Evolutionary conservation across 495 filamentous ascomycete species (phyloP).

Genomic region (Penicillium waksmanii): DNA sequence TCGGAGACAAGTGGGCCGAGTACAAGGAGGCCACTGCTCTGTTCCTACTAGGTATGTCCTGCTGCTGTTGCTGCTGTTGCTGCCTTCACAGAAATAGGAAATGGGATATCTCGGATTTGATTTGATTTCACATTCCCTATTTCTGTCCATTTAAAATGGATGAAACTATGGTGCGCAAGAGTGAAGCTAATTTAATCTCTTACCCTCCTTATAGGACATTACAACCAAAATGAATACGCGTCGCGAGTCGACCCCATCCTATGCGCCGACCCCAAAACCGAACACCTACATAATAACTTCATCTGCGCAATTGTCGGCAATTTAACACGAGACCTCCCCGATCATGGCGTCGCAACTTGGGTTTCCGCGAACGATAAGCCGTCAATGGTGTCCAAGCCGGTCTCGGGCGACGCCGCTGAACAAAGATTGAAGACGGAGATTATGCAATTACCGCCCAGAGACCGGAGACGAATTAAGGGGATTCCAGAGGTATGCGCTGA

Average conservation of each 20-base stretch:
- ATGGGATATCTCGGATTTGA: no score
- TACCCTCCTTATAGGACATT: constrained; percentile 59
- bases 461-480: constrained; percentile 85
- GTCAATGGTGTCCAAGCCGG: constrained; percentile 74
- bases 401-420: constrained; percentile 87
- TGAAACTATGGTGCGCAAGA: constrained; percentile 3
- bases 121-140: background rate
- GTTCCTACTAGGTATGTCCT: constrained; percentile 77
- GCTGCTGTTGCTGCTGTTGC: background rate
- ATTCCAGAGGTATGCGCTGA: constrained; percentile 57
- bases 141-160: background rate
- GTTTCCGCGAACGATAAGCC: constrained; percentile 96
- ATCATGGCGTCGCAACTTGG: constrained; percentile 91
- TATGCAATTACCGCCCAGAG: constrained; percentile 86
- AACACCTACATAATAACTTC: constrained; percentile 91
- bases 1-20: constrained; percentile 82
- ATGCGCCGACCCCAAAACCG: constrained; percentile 67
- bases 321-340: constrained; percentile 83
- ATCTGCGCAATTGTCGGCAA: constrained; percentile 85
- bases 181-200: constrained; percentile 27
- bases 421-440: constrained; percentile 89
- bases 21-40: constrained; percentile 84
- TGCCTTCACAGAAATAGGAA: no score
- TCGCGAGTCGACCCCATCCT: constrained; percentile 74
- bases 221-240: constrained; percentile 84